These are phyloP conservation scores for Gautieria morchelliformis DNA, from an alignment of 768 basidiomycete species.

Conservation along the genomic window DNA sequence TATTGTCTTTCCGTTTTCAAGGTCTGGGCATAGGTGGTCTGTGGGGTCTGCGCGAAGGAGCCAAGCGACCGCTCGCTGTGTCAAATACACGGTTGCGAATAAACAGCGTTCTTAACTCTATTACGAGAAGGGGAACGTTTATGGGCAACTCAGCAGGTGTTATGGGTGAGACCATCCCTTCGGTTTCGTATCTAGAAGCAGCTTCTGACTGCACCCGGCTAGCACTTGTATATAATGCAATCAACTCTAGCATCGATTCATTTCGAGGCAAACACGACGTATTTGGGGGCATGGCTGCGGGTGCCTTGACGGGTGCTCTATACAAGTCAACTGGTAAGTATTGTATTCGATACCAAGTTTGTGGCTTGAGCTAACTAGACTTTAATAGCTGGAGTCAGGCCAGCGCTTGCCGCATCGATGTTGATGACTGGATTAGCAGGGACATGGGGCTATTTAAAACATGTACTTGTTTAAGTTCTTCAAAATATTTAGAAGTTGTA, in stretches of 20 bases:
- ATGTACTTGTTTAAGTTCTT: conserved; percentile 1
- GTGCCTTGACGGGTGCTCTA: conserved; percentile 79
- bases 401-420: conserved; percentile 82
- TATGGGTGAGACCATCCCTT: conserved; percentile 59
- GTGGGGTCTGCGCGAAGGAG: conserved; percentile 95
- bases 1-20: conserved; percentile 48
- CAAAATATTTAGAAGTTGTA: background rate
- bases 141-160: conserved; percentile 98
- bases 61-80: conserved; percentile 76
- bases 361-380: conserved; percentile 18
- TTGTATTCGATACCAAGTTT: conserved; percentile 19
- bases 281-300: conserved; percentile 85
- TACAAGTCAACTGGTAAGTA: conserved; percentile 81
- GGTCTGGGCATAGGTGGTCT: conserved; percentile 90
- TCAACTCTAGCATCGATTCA: conserved; percentile 90
- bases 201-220: conserved; percentile 21
- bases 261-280: conserved; percentile 88
- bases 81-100: conserved; percentile 83
- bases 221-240: conserved; percentile 94
- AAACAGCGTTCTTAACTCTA: conserved; percentile 93
- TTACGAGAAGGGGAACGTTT: conserved; percentile 94
- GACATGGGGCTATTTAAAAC: conserved; percentile 88
- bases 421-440: conserved; percentile 87
- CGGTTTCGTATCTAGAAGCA: conserved; percentile 18
- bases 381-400: conserved; percentile 78